Evolutionary conservation across 2,329 filamentous ascomycete species (phyloP), one percentile per base, ranked within the genome.

Genomic region (Pestalotiopsis sp.): DNA sequence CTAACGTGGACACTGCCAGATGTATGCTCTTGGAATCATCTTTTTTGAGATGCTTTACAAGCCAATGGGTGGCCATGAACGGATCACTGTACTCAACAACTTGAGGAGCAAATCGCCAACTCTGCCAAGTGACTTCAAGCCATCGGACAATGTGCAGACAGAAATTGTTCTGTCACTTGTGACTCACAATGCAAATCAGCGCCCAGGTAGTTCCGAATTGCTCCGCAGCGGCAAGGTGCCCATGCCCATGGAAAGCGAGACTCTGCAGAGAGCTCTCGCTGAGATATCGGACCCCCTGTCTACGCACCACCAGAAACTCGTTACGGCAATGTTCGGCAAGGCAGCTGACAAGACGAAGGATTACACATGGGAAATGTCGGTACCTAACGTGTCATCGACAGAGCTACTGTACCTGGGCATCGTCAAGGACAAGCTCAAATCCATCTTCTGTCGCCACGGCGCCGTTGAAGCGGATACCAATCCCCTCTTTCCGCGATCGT

Each of bases 1-100:
- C 13, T 72, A 75, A 69, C 77, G 65, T n/a, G 7, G 0, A 36
- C 6, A 36, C 6, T 45, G 3, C 0, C 68, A 90, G 87, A 98
- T 99, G 95, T 99, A 96, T 78, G 98, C 95, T 0, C 85, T 99
- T 57, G 96, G 96, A 0, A 93, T 99, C 71, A 98, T 99, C 68
- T 97, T 99, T 82, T 98, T 98, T 73, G 96, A 99, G 80, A 99
- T 99, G 96, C 97, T 93, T 76, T 95, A 91, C 72, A 81, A 84
- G 41, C 85, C 88, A 0, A 84, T 91, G 77, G 73, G 84, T 12
- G 89, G 89, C 4, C 91, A 91, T 88, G 86, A 91, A 74, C 86
- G 90, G 71, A 88, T 87, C 1, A 81, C 86, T 65, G 87, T 90
- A 3, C 84, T 98, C 36, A 87, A 91, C 66, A 83, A 87, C 67